Base-by-base conservation (phyloP, 2,329 filamentous ascomycete genomes). In the Alternaria brassicicola region DNA sequence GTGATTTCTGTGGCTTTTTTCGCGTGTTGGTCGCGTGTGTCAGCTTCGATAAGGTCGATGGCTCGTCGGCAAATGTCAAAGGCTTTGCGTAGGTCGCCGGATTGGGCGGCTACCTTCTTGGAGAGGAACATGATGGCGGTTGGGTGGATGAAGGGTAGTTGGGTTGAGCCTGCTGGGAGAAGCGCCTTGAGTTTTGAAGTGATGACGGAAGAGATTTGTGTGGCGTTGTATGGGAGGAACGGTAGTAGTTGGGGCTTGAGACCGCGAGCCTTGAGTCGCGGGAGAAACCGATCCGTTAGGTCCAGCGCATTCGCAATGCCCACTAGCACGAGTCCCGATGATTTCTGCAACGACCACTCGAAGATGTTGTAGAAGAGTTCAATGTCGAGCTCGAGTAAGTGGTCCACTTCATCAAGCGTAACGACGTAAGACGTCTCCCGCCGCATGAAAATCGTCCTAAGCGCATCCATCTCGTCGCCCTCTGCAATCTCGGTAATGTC, bases 231-330 rank as follows among this genome's bases (percentile, higher is more conserved):
- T 1, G 95, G 95, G 63, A 97, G 84, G 75, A 99, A 98, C 0
- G 94, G 91, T 2, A 99, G 85, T 3, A 98, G 85, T 46, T 91
- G 88, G 2, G 95, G 95, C 79, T 93, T 96, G 63, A 99, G 82
- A 69, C 96, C 96, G 70, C 93, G 91, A 19, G 93, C 88, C 81
- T 98, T 98, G 62, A 99, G 86, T 50, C 94, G 90, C 48, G 95
- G 95, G 19, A 99, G 84, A 68, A 97, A 97, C 9, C 95, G 91
- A 74, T 98, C 95, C 0, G 95, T 99, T 55, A 99, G 82, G 74
- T 99, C 95, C 52, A 99, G 83, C 4, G 95, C 95, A 72, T 99
- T 99, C 67, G 95, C 95, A 71, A 99, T 97, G 46, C 95, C 95
- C 48, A 99, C 86, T 17, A 99, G 82, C 33, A 95, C 82, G 5